Conservation (phyloP, 129 eudicot genomes). For the Escallonia herrerae region DNA sequence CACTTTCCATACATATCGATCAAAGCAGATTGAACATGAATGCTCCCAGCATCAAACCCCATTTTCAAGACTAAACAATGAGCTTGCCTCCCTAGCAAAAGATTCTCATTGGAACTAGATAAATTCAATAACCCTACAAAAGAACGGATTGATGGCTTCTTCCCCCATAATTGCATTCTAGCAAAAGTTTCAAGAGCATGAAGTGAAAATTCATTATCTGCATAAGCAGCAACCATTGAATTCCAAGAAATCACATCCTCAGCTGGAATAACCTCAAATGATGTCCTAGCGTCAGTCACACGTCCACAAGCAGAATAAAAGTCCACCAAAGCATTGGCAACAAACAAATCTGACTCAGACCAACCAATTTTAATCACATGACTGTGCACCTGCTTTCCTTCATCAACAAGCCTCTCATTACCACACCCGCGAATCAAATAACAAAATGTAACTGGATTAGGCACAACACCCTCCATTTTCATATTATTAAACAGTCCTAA, state of each 20-base stretch:
- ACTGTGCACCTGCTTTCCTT: slow-evolving; percentile 58
- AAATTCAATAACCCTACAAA: slow-evolving; percentile 50
- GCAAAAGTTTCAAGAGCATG: slow-evolving; percentile 38
- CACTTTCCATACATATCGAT: slow-evolving; percentile 87
- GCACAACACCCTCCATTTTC: slow-evolving; percentile 43
- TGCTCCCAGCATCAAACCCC: slow-evolving; percentile 41
- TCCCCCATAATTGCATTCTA: slow-evolving; percentile 56
- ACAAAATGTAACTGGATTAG: slow-evolving; percentile 52
- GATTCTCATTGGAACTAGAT: slow-evolving; percentile 28
- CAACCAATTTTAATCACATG: slow-evolving; percentile 60
- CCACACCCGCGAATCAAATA: slow-evolving; percentile 56
- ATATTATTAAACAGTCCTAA: slow-evolving; percentile 31
- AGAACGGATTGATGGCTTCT: slow-evolving; percentile 57
- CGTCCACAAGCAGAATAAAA: slow-evolving; percentile 71
- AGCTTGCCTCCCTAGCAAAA: slow-evolving; percentile 49
- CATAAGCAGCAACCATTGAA: slow-evolving; percentile 51
- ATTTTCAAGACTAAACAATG: slow-evolving; percentile 51
- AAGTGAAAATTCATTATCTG: slow-evolving; percentile 27
- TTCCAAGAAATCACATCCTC: slow-evolving; percentile 71
- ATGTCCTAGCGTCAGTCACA: slow-evolving; percentile 35
- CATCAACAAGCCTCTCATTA: slow-evolving; percentile 28
- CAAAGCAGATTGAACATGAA: slow-evolving; percentile 60
- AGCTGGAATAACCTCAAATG: slow-evolving; percentile 52
- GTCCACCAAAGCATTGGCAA: slow-evolving; percentile 72
- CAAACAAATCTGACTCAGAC: slow-evolving; percentile 45